Evolutionary conservation across 2,329 filamentous ascomycete species (phyloP).

Genomic region (Fusarium albosuccineum): DNA sequence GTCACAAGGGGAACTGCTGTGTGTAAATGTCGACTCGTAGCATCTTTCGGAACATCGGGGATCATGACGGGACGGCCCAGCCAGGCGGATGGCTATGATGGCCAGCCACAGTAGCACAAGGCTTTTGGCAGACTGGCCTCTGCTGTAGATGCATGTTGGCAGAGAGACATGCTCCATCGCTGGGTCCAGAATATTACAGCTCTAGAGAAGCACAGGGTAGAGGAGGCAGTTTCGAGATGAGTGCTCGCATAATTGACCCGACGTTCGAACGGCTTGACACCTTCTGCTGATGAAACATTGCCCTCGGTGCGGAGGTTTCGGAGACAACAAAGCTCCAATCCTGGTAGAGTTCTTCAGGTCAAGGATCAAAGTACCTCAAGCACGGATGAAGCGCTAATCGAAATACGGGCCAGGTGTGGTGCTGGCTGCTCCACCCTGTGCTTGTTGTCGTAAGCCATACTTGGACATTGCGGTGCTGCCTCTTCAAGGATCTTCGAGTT

Average conservation of each 20-base stretch:
- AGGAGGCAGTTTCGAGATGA: background rate
- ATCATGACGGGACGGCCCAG: conserved; percentile 6
- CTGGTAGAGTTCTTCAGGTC: conserved; percentile 12
- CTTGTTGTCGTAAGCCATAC: conserved; percentile 23
- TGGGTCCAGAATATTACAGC: background rate
- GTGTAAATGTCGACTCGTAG: background rate
- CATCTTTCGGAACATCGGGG: conserved; percentile 5
- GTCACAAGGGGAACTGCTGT: no score
- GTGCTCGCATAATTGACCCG: background rate
- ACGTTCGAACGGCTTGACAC: background rate
- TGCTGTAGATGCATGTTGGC: background rate
- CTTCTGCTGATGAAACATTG: conserved; percentile 21
- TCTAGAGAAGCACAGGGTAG: background rate
- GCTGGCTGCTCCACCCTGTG: conserved; percentile 33
- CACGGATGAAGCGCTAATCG: conserved; percentile 28
- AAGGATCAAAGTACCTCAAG: conserved; percentile 31
- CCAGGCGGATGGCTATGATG: conserved; percentile 6
- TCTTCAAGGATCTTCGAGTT: conserved; percentile 10
- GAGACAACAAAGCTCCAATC: conserved; percentile 16
- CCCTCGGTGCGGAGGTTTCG: conserved; percentile 35
- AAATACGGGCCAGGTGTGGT: conserved; percentile 29
- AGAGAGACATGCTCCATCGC: background rate
- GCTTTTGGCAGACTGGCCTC: background rate
- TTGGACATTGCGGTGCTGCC: conserved; percentile 8
- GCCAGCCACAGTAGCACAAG: conserved; percentile 10